Evolutionary conservation across 495 filamentous ascomycete species (phyloP).

Genomic region (Cercophora newfieldiana): DNA sequence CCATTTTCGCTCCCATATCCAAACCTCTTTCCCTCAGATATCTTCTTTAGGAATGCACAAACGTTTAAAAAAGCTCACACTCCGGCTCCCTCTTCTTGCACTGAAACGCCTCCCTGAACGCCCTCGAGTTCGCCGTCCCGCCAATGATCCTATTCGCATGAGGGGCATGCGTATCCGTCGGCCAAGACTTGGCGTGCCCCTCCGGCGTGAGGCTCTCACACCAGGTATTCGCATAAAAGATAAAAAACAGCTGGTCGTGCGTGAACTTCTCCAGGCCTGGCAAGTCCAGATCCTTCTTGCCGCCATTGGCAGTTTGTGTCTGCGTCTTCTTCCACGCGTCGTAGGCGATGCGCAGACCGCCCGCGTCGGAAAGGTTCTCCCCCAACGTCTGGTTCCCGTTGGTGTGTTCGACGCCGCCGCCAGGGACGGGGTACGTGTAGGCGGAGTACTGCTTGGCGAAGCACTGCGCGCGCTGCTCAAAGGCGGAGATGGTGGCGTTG

Average conservation of each 20-base stretch:
- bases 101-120: slow-evolving; percentile 67
- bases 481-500: slow-evolving; percentile 54
- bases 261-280: slow-evolving; percentile 65
- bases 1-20: not conserved
- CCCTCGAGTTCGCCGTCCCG: slow-evolving; percentile 65
- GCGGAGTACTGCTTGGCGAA: slow-evolving; percentile 69
- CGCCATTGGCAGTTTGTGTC: no score
- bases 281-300: slow-evolving; percentile 55
- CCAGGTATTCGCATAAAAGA: slow-evolving; percentile 66
- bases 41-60: no score
- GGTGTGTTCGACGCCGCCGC: slow-evolving; percentile 59
- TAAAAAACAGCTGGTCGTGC: slow-evolving; percentile 73
- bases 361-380: slow-evolving; percentile 76
- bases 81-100: slow-evolving; percentile 63
- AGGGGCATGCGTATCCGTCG: slow-evolving; percentile 65
- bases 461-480: slow-evolving; percentile 63
- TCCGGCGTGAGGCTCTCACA: slow-evolving; percentile 63
- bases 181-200: slow-evolving; percentile 51
- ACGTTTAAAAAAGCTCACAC: slow-evolving; percentile 64
- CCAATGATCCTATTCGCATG: slow-evolving; percentile 61
- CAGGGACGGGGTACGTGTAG: slow-evolving; percentile 56
- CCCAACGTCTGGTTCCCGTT: slow-evolving; percentile 69
- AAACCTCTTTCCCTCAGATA: not conserved
- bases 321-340: slow-evolving; percentile 54
- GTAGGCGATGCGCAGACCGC: slow-evolving; percentile 64